Evolutionary conservation across 805 yeast genomes (phyloP).

Genomic region (Monosporozyma aerobia): DNA sequence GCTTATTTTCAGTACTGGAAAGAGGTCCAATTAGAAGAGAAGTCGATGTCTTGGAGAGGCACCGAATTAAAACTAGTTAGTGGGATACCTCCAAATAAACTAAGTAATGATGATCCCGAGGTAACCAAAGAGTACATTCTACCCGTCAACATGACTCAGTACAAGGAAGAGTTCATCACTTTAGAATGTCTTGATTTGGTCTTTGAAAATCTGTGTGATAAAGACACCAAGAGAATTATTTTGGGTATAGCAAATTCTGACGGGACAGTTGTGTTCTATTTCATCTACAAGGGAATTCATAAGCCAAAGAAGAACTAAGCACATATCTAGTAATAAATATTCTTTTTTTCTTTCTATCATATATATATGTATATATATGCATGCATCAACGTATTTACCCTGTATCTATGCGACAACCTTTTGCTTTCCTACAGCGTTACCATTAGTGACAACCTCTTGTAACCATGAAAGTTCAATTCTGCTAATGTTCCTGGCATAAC

Average conservation of each 20-base stretch:
- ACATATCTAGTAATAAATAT: background rate
- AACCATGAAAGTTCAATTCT: conserved; percentile 77
- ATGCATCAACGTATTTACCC: background rate
- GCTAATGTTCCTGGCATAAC: conserved; percentile 86
- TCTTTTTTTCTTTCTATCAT: background rate
- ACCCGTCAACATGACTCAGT: conserved; percentile 26
- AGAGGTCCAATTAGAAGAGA: conserved; percentile 12
- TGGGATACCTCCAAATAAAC: conserved; percentile 19
- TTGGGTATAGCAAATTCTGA: conserved; percentile 53
- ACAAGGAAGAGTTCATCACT: conserved; percentile 16
- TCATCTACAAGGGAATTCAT: conserved; percentile 54
- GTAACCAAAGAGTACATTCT: conserved; percentile 18
- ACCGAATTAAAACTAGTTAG: conserved; percentile 9
- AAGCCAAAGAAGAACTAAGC: conserved; percentile 49
- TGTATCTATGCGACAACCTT: conserved; percentile 1
- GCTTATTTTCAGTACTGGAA: conserved; percentile 24
- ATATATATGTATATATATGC: background rate
- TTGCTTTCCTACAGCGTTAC: conserved; percentile 12
- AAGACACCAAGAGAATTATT: conserved; percentile 35
- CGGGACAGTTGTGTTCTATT: conserved; percentile 64
- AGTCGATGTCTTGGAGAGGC: conserved; percentile 10
- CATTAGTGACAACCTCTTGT: conserved; percentile 51
- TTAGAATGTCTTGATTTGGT: conserved; percentile 17
- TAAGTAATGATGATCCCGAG: conserved; percentile 17
- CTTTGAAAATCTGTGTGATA: conserved; percentile 13